Base-by-base conservation (phyloP, 768 basidiomycete genomes). In the Amanita subjunquillea region DNA sequence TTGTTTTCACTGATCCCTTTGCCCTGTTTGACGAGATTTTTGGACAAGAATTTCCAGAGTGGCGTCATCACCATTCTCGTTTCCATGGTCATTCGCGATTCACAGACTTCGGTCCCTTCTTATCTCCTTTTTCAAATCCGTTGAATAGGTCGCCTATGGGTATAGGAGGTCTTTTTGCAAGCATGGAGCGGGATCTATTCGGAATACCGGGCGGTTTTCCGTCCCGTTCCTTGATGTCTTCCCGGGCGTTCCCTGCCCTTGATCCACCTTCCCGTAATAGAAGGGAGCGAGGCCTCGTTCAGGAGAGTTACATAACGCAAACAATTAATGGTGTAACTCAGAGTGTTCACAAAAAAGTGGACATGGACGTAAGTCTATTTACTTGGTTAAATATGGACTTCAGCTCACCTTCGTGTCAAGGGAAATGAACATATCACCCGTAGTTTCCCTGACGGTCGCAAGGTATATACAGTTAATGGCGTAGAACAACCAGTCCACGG, bases 341-440 rank as follows among this genome's bases (percentile, higher is more conserved):
- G 54, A 78, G 78, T 65, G 62, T 79, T 58, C 67, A 79, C 66
- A 68, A 76, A 63, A 61, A 74, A 55, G 62, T 69, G 47, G 85
- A 90, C 59, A 72, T 69, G 38, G 63, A 80, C 36, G 87, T 87
- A 59, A 58, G 82, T 65, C 30, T 36, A 51, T 4, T 50, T 17
- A 17, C 47, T 50, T 40, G 32, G 32, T 49, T 25, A 29, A 36
- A 48, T 37, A 15, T 50, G 10, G 50, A 39, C n/a, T 15, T 38
- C 23, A 13, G 37, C 32, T 48, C 36, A 37, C 1, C 58, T 38
- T 17, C 45, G 15, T 22, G 23, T 42, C 2, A 55, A 90, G 87
- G 87, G 87, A 2, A 87, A 87, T 57, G 84, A 87, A 59, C 84
- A 88, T 62, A 69, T 85, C 44, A 81, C 76, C 10, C 78, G 80